phyloP scores from a whole-genome alignment of 257 asterid species.

The Ballota nigra region DNA sequence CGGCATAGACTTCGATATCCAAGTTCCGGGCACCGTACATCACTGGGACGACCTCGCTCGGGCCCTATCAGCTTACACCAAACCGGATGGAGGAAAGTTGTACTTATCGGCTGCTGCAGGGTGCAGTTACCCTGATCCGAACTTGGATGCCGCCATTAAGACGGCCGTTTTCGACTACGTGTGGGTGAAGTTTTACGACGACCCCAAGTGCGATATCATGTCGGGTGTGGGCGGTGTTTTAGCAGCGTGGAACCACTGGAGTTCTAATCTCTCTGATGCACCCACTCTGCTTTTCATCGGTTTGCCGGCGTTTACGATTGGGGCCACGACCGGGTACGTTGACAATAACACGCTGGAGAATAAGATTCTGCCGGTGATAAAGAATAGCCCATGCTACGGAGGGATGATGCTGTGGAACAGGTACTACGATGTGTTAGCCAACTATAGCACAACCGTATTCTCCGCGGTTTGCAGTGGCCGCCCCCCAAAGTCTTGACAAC shows the following conservation, averaged over 20 bases:
- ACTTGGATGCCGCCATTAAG: not conserved
- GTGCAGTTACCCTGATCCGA: not conserved
- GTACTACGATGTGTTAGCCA: conserved; percentile 26
- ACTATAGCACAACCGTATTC: conserved; percentile 34
- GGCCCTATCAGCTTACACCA: not conserved
- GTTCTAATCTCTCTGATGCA: not conserved
- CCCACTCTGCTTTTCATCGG: conserved; percentile 37
- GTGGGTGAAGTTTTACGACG: not conserved
- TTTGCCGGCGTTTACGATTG: conserved; percentile 45
- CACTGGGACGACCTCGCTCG: not conserved
- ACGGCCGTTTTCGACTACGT: not conserved
- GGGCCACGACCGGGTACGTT: conserved; percentile 39
- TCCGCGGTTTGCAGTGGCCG: not conserved
- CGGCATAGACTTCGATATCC: not conserved
- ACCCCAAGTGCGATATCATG: not conserved
- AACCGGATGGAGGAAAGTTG: not conserved
- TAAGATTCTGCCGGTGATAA: conserved; percentile 47
- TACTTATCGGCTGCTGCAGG: not conserved
- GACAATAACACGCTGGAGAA: conserved; percentile 36
- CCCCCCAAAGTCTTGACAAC: not conserved
- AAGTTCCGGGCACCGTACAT: not conserved
- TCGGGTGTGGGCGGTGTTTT: not conserved
- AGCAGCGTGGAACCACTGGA: not conserved
- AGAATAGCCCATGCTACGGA: conserved; percentile 38
- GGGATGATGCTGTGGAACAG: conserved; percentile 67